Conservation (phyloP, 2,329 filamentous ascomycete genomes). For the Trichoderma sp. region DNA sequence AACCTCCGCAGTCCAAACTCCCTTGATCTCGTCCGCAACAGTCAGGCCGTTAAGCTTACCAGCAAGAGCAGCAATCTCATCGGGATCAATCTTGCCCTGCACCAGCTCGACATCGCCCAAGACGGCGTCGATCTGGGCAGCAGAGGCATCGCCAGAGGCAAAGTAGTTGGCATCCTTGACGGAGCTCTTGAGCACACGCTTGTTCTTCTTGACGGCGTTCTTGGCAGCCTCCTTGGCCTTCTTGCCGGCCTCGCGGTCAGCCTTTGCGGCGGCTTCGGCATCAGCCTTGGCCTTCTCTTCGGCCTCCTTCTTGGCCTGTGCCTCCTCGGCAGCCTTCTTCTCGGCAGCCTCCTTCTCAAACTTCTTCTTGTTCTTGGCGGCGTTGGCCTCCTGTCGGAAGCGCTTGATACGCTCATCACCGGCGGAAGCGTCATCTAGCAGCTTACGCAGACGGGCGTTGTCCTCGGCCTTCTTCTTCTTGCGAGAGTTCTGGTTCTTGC, state of each 20-base stretch:
- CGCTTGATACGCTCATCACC: slow-evolving; percentile 95
- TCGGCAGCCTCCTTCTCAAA: slow-evolving; percentile 89
- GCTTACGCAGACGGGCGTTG: slow-evolving; percentile 81
- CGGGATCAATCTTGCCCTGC: slow-evolving; percentile 84
- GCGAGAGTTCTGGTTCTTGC: slow-evolving; percentile 96
- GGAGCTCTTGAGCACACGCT: slow-evolving; percentile 89
- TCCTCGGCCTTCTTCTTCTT: slow-evolving; percentile 99
- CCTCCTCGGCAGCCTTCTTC: slow-evolving; percentile 84
- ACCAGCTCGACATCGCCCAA: slow-evolving; percentile 84
- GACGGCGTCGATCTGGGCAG: slow-evolving; percentile 77
- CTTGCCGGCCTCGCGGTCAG: slow-evolving; percentile 78
- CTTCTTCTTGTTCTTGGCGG: slow-evolving; percentile 94
- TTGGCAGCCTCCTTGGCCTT: slow-evolving; percentile 99
- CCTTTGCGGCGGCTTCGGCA: slow-evolving; percentile 84
- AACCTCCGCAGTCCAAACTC: slow-evolving; percentile 75
- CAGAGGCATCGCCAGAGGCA: slow-evolving; percentile 67
- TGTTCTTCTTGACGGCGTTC: slow-evolving; percentile 99
- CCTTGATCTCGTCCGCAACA: slow-evolving; percentile 81
- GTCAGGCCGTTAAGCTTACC: slow-evolving; percentile 78
- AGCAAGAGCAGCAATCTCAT: slow-evolving; percentile 84
- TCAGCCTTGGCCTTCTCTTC: slow-evolving; percentile 79
- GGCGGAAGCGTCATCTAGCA: slow-evolving; percentile 83
- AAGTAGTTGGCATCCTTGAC: slow-evolving; percentile 99
- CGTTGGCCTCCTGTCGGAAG: slow-evolving; percentile 89
- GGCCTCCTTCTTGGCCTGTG: slow-evolving; percentile 77